Evolutionary conservation across 345 rosid genomes (phyloP).

Genomic region (Bruguiera gymnorhiza): DNA sequence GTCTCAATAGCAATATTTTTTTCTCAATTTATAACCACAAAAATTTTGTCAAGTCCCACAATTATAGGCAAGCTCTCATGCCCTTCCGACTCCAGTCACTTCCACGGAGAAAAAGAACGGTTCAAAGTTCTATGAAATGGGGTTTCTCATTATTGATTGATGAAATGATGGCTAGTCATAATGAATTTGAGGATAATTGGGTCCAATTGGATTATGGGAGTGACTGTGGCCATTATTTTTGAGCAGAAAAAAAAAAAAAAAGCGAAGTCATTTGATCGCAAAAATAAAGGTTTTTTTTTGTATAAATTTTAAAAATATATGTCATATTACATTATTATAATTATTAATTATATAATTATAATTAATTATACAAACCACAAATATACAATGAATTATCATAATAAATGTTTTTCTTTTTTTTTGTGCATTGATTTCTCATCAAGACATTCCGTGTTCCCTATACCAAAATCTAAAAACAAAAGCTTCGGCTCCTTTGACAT

Average conservation of each 20-base stretch:
- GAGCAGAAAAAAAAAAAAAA: conserved; percentile 1
- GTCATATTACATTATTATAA: too few species aligned
- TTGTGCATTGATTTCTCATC: too few species aligned
- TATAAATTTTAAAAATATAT: too few species aligned
- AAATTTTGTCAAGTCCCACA: conserved; percentile 60
- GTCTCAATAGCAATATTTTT: background rate
- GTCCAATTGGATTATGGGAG: conserved; percentile 34
- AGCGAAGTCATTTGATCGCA: conserved; percentile 2
- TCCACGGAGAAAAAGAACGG: conserved; percentile 37
- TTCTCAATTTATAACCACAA: conserved; percentile 10
- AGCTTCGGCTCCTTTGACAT: conserved; percentile 2
- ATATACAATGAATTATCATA: too few species aligned
- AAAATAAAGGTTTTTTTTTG: too few species aligned
- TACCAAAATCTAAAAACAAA: background rate
- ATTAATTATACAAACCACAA: too few species aligned
- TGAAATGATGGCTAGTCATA: conserved; percentile 8
- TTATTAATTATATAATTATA: too few species aligned
- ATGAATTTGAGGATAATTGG: conserved; percentile 20
- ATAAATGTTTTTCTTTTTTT: too few species aligned
- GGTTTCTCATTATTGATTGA: conserved; percentile 16
- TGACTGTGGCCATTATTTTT: conserved; percentile 35
- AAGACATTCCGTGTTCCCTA: too few species aligned
- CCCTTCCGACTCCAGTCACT: conserved; percentile 24
- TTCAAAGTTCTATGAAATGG: conserved; percentile 22
- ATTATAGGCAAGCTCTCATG: conserved; percentile 25